A percentile compares a stretch with the other conserved stretches of the same genome.
phyloP scores from a whole-genome alignment of 305 asterid genomes.

The Salvia sclarea region DNA sequence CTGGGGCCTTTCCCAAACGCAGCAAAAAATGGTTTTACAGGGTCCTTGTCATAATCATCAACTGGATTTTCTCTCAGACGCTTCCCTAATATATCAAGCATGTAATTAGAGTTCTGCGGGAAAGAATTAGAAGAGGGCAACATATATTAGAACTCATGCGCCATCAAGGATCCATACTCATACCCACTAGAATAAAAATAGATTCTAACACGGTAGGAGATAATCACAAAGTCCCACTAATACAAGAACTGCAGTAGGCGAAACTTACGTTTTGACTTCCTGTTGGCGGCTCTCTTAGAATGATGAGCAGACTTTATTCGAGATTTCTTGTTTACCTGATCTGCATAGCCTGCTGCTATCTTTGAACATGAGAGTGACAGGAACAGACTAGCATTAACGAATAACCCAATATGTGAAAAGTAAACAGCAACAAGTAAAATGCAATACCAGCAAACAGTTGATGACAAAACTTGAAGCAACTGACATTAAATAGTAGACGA shows the following conservation, averaged over 20 bases:
- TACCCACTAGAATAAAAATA: no score
- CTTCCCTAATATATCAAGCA: constrained; percentile 47
- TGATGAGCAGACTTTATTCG: constrained; percentile 55
- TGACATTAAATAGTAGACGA: neutral
- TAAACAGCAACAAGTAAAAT: constrained; percentile 9
- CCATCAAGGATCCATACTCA: no score
- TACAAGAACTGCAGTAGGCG: constrained; percentile 7
- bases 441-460: neutral
- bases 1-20: constrained; percentile 58
- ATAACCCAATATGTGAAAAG: neutral
- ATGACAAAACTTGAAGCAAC: no score
- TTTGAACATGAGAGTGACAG: constrained; percentile 33
- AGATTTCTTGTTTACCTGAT: constrained; percentile 46
- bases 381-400: constrained; percentile 19
- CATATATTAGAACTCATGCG: neutral
- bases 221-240: neutral
- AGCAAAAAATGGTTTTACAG: constrained; percentile 53
- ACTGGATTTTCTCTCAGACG: constrained; percentile 35
- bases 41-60: constrained; percentile 49
- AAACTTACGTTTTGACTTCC: constrained; percentile 68
- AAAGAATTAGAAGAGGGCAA: neutral
- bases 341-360: constrained; percentile 48
- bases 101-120: neutral
- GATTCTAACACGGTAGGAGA: no score
- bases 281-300: constrained; percentile 47